Conservation (phyloP, 305 asterid genomes). For the Ruellia speciosa region DNA sequence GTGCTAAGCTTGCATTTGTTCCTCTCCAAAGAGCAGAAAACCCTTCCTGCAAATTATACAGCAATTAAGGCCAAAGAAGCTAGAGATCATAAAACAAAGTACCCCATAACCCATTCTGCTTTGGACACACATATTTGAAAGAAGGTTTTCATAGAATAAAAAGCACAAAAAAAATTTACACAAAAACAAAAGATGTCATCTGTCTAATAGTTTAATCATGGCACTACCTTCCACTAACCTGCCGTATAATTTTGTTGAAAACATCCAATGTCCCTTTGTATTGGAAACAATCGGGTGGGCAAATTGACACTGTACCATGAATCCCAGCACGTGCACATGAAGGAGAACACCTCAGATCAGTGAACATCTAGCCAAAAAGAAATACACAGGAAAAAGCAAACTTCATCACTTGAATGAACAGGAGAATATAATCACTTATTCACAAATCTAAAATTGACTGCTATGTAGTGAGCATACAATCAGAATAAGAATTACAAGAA, state of each 20-base stretch:
- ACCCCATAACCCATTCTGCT: not conserved
- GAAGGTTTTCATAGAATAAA: constrained; percentile 10
- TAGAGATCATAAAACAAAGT: not conserved
- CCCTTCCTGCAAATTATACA: constrained; percentile 59
- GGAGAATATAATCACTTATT: not conserved
- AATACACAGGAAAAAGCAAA: constrained; percentile 7
- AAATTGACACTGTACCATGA: constrained; percentile 84
- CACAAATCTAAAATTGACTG: not conserved
- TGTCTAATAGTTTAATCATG: not conserved
- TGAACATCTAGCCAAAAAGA: constrained; percentile 69
- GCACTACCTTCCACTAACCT: constrained; percentile 40
- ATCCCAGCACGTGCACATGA: constrained; percentile 90
- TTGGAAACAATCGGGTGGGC: constrained; percentile 94
- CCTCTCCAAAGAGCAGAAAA: constrained; percentile 94
- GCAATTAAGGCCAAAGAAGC: constrained; percentile 8
- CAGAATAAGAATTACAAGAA: constrained; percentile 8
- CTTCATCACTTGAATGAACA: constrained; percentile 4
- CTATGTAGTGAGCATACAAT: constrained; percentile 4
- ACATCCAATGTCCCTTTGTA: constrained; percentile 92
- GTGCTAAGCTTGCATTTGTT: constrained; percentile 88
- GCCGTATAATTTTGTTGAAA: constrained; percentile 80
- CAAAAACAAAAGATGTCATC: not conserved
- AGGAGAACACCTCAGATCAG: constrained; percentile 94
- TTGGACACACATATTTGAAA: not conserved
- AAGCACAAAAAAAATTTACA: constrained; percentile 4